Conservation (phyloP, 306 rosid genomes). For the Castanopsis chinensis region DNA sequence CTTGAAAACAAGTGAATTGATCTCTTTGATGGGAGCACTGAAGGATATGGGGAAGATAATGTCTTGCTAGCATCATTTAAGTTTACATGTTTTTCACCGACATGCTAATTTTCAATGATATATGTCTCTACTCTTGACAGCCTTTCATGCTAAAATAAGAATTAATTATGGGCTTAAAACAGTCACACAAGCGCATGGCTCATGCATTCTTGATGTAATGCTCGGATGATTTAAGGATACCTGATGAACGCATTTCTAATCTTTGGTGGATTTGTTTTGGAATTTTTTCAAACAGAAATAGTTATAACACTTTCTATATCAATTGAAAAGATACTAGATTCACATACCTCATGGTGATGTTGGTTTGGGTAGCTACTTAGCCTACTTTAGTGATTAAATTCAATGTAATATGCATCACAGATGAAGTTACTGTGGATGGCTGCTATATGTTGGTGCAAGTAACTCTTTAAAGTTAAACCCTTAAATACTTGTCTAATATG, state of each 20-base stretch:
- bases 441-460: background rate
- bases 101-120: background rate
- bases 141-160: background rate
- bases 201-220: no score
- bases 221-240: no score
- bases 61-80: constrained; percentile 64
- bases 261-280: background rate
- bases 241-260: no score
- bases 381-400: background rate
- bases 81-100: background rate
- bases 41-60: constrained; percentile 52
- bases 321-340: background rate
- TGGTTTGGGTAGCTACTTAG: background rate
- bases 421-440: background rate
- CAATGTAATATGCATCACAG: background rate
- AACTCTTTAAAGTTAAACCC: background rate
- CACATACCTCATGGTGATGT: background rate
- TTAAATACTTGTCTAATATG: background rate
- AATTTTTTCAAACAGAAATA: background rate
- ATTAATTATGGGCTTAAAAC: no score
- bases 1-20: constrained; percentile 76
- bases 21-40: constrained; percentile 79
- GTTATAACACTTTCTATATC: background rate
- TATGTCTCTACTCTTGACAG: background rate
- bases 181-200: no score